phyloP scores from a whole-genome alignment of 768 basidiomycete genomes.

The Lyophyllum semitale region DNA sequence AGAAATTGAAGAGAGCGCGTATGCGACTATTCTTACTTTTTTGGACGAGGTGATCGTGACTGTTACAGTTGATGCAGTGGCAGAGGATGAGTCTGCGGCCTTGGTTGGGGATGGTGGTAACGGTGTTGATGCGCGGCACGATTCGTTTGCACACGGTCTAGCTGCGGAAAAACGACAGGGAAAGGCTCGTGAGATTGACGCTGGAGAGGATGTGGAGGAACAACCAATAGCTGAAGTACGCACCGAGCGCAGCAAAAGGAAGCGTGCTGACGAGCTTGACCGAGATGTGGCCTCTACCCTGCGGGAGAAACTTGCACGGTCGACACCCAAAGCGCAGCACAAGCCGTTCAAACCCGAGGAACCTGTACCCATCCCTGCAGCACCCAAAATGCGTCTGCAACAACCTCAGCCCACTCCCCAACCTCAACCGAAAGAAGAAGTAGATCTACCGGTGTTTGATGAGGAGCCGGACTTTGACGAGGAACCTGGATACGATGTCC shows the following conservation, averaged over 20 bases:
- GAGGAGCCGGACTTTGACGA: background rate
- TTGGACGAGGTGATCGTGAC: constrained; percentile 30
- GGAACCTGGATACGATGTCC: background rate
- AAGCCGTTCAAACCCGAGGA: background rate
- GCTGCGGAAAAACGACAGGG: background rate
- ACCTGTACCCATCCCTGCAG: background rate
- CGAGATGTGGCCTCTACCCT: too few relatives aligned
- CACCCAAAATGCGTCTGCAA: background rate
- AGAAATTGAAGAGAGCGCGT: constrained; percentile 33
- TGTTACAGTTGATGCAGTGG: background rate
- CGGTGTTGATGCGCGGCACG: background rate
- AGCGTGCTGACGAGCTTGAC: background rate
- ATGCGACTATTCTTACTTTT: constrained; percentile 21
- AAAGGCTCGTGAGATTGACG: background rate
- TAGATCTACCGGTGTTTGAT: background rate
- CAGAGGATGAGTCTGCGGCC: background rate
- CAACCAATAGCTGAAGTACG: background rate
- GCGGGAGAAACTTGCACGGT: background rate
- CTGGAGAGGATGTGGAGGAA: background rate
- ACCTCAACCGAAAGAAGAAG: background rate
- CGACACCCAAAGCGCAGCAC: background rate
- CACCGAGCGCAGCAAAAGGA: background rate
- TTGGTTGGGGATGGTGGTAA: background rate
- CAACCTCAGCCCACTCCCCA: background rate
- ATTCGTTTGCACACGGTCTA: background rate